Percentiles rank a stretch among this genome's conserved stretches.
Evolutionary conservation across 169 alveolate species (phyloP).

Genomic region (Eimeria acervulina): DNA sequence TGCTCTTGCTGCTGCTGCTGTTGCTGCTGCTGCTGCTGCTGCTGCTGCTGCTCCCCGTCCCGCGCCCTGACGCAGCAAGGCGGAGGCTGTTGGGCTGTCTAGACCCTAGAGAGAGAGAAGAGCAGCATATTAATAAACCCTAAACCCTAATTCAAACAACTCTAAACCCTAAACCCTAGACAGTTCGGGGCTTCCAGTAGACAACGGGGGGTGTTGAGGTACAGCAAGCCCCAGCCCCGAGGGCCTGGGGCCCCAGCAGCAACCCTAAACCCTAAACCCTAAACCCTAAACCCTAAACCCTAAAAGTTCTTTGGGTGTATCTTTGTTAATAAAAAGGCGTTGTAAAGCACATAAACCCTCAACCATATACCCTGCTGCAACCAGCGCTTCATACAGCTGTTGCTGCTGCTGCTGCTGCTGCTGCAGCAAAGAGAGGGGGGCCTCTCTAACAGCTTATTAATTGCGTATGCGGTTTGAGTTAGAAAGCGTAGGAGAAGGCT

Average conservation of each 20-base stretch:
- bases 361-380: neutral
- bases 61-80: neutral
- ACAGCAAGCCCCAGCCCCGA: neutral
- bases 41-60: neutral
- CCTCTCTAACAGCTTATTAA: too few species aligned
- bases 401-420: too few species aligned
- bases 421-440: too few species aligned
- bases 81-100: neutral
- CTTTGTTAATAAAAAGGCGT: neutral
- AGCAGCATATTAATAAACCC: neutral
- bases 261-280: neutral
- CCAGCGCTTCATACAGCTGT: too few species aligned
- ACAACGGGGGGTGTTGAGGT: neutral
- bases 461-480: too few species aligned
- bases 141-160: neutral
- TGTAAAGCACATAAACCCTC: neutral
- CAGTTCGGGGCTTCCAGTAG: neutral
- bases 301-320: too few species aligned
- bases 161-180: neutral
- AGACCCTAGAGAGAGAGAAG: neutral
- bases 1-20: neutral
- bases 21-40: neutral
- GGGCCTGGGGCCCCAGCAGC: constrained; percentile 11
- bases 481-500: too few species aligned
- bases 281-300: neutral